A percentile compares a stretch with the other conserved stretches of the same genome.
These are phyloP conservation scores for Kitagawia praeruptora DNA, from an alignment of 129 eudicot species.

Conservation along the genomic window DNA sequence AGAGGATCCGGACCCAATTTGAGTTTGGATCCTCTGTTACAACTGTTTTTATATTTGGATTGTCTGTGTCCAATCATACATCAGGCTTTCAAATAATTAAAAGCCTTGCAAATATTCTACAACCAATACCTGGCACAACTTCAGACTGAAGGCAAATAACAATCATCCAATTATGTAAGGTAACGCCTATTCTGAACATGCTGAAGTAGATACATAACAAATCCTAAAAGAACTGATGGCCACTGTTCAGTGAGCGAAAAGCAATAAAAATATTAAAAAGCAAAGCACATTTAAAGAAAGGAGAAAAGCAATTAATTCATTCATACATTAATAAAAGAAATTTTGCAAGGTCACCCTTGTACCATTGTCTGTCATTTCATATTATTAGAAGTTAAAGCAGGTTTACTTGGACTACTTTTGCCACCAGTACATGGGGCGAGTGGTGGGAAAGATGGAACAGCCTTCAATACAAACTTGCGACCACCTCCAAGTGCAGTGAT, in stretches of 20 bases:
- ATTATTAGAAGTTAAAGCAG: conserved; percentile 8
- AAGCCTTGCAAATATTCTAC: background rate
- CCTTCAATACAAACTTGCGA: conserved; percentile 52
- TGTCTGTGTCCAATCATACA: background rate
- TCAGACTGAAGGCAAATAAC: no score
- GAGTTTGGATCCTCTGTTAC: no score
- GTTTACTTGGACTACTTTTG: conserved; percentile 21
- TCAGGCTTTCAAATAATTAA: background rate
- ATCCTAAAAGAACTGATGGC: background rate
- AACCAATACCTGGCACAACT: background rate
- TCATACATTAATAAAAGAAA: background rate
- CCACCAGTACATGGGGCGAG: conserved; percentile 45
- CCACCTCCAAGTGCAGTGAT: conserved; percentile 37
- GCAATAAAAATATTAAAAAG: background rate
- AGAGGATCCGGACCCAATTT: no score
- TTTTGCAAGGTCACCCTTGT: conserved; percentile 18
- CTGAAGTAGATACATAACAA: background rate
- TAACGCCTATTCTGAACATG: background rate
- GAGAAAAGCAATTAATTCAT: background rate
- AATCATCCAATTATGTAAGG: background rate
- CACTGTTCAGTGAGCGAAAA: background rate
- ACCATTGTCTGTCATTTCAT: conserved; percentile 11
- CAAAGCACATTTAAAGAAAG: background rate
- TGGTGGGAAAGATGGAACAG: conserved; percentile 62
- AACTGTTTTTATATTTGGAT: background rate